Conservation (phyloP, 225 moss, liverwort and hornwort species). For the Sphagnum contortum region DNA sequence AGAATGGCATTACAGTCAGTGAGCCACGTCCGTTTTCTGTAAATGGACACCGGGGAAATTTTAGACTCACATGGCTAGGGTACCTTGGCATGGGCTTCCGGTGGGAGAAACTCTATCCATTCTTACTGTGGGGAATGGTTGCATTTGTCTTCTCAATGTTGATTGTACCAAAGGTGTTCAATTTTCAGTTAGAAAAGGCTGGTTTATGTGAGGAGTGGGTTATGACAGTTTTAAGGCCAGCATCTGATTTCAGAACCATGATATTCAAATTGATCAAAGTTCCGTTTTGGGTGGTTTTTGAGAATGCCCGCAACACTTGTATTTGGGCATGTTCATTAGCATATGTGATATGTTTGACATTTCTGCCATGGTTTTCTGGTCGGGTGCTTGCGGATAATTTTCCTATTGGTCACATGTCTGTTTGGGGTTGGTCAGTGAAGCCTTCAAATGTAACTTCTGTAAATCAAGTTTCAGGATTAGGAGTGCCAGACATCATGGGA, state of each 20-base stretch:
- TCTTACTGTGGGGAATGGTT: constrained; percentile 52
- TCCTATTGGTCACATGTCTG: constrained; percentile 69
- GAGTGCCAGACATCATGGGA: constrained; percentile 74
- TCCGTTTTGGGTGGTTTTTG: constrained; percentile 71
- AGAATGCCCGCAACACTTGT: constrained; percentile 53
- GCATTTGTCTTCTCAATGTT: constrained; percentile 36
- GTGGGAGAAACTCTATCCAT: constrained; percentile 52
- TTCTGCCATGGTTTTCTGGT: constrained; percentile 94
- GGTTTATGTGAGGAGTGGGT: constrained; percentile 55
- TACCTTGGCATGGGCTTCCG: constrained; percentile 54
- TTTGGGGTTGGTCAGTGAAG: constrained; percentile 74
- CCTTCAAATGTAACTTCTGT: constrained; percentile 31
- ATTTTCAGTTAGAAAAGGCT: constrained; percentile 40
- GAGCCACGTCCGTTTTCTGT: constrained; percentile 71
- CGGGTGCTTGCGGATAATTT: constrained; percentile 72
- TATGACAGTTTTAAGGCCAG: constrained; percentile 43
- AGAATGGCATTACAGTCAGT: constrained; percentile 26
- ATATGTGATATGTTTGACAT: constrained; percentile 35
- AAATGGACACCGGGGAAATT: constrained; percentile 42
- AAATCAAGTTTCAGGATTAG: constrained; percentile 43
- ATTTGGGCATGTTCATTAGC: constrained; percentile 53
- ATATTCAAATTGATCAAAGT: constrained; percentile 40
- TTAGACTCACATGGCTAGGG: constrained; percentile 41
- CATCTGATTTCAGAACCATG: constrained; percentile 15
- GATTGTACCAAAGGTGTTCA: constrained; percentile 48